Evolutionary conservation across 2,329 filamentous ascomycete species (phyloP).

Genomic region (Podosphaera fusca): DNA sequence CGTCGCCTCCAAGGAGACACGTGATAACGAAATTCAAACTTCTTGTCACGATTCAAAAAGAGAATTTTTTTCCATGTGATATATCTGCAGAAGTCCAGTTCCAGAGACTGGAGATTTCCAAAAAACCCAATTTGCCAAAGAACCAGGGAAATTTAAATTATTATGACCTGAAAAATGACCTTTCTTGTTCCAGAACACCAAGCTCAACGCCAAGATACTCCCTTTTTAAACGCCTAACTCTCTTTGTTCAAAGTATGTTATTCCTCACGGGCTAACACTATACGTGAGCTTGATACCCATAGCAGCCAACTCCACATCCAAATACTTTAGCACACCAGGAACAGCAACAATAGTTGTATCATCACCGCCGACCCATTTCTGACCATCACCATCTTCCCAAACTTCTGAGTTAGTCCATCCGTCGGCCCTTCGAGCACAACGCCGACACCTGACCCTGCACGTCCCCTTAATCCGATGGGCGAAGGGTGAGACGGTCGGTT

Average conservation of each 20-base stretch:
- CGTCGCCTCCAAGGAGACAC: background rate
- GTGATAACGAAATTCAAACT: background rate
- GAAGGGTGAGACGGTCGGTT: slow-evolving; percentile 49
- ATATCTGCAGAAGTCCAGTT: background rate
- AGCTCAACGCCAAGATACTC: slow-evolving; percentile 3
- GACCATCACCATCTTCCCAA: slow-evolving; percentile 81
- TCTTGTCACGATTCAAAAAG: background rate
- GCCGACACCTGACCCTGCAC: slow-evolving; percentile 53
- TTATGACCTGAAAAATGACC: background rate
- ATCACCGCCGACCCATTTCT: slow-evolving; percentile 67
- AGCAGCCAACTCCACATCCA: slow-evolving; percentile 84
- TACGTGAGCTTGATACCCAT: slow-evolving; percentile 97
- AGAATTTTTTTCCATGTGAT: background rate
- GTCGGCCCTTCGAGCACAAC: slow-evolving; percentile 34
- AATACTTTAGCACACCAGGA: slow-evolving; percentile 72
- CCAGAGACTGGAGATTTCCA: background rate
- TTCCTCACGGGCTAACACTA: slow-evolving; percentile 30
- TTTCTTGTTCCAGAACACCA: slow-evolving; percentile 5
- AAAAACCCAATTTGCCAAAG: background rate
- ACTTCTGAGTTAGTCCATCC: slow-evolving; percentile 37
- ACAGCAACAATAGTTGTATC: slow-evolving; percentile 82
- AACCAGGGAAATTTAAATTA: background rate
- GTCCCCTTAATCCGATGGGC: slow-evolving; percentile 40
- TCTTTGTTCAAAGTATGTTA: background rate
- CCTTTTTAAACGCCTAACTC: background rate